These are phyloP conservation scores for Penicillium crustosum DNA, from an alignment of 2,329 filamentous ascomycete species.

Conservation along the genomic window DNA sequence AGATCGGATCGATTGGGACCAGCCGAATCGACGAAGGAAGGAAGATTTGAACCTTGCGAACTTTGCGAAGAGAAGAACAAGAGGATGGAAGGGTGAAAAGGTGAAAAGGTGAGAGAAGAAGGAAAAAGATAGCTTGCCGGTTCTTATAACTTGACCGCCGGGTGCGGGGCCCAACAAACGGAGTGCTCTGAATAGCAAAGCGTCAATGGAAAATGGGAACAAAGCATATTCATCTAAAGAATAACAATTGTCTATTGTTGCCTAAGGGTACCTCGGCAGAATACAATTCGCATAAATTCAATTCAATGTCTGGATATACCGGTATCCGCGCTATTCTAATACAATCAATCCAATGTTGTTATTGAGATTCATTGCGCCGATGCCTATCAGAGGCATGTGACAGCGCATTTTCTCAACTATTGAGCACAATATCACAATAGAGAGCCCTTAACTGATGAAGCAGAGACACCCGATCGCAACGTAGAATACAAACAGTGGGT, in stretches of 20 bases:
- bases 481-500: conserved; percentile 94
- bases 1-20: conserved; percentile 9
- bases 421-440: conserved; percentile 5
- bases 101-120: conserved; percentile 1
- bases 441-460: conserved; percentile 77
- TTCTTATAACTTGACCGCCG: conserved; percentile 11
- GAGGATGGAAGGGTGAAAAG: conserved; percentile 3
- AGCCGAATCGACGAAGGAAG: conserved; percentile 6
- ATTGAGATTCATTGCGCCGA: conserved; percentile 1
- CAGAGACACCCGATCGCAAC: conserved; percentile 88
- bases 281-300: neutral
- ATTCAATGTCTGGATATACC: conserved; percentile 6
- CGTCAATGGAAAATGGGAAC: conserved; percentile 1
- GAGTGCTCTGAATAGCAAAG: neutral
- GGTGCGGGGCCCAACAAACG: conserved; percentile 11
- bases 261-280: neutral
- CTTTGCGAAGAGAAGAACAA: conserved; percentile 2
- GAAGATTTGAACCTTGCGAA: neutral
- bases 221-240: conserved; percentile 1
- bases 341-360: conserved; percentile 2
- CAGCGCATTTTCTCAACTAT: neutral
- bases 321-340: conserved; percentile 5
- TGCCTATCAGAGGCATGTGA: neutral
- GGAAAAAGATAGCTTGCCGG: conserved; percentile 4
- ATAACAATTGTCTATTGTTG: neutral